Percentiles rank a stretch among this genome's conserved stretches.
Evolutionary conservation across 2,329 filamentous ascomycete genomes (phyloP).

Genomic region (Penicillium thymicola): DNA sequence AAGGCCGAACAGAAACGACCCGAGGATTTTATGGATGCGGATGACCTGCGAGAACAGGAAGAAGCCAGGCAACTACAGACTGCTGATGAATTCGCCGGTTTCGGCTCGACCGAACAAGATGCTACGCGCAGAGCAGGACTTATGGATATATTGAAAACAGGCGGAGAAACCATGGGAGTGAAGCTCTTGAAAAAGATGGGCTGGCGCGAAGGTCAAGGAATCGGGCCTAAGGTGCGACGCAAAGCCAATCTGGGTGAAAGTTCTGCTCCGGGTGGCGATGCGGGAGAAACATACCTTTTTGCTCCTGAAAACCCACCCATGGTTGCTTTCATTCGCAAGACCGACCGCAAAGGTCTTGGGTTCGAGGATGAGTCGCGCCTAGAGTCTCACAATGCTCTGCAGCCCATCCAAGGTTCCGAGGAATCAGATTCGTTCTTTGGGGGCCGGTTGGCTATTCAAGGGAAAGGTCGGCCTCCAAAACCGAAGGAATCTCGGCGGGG

Average conservation of each 20-base stretch:
- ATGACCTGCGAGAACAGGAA: conserved; percentile 83
- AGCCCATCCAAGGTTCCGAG: conserved; percentile 14
- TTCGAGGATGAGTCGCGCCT: conserved; percentile 43
- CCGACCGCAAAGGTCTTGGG: conserved; percentile 47
- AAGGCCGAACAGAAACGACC: conserved; percentile 55
- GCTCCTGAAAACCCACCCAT: conserved; percentile 76
- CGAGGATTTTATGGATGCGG: conserved; percentile 98
- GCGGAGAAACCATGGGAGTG: conserved; percentile 81
- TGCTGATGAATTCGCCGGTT: conserved; percentile 67
- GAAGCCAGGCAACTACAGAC: conserved; percentile 75
- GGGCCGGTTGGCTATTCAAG: conserved; percentile 28
- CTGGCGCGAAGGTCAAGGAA: conserved; percentile 90
- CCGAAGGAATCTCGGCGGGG: conserved; percentile 58
- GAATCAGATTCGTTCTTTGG: conserved; percentile 39
- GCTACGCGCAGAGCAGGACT: conserved; percentile 53
- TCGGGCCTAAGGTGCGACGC: conserved; percentile 80
- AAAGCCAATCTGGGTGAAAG: conserved; percentile 64
- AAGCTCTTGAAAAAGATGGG: conserved; percentile 89
- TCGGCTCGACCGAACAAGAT: conserved; percentile 66
- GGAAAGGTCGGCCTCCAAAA: conserved; percentile 42
- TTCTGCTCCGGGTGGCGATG: conserved; percentile 37
- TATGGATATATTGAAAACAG: conserved; percentile 67
- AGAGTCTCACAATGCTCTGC: conserved; percentile 13
- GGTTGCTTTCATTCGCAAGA: conserved; percentile 49
- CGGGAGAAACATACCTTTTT: conserved; percentile 66